Evolutionary conservation across 1,139 yeast species (phyloP).

Genomic region (Ogataea hybrid): DNA sequence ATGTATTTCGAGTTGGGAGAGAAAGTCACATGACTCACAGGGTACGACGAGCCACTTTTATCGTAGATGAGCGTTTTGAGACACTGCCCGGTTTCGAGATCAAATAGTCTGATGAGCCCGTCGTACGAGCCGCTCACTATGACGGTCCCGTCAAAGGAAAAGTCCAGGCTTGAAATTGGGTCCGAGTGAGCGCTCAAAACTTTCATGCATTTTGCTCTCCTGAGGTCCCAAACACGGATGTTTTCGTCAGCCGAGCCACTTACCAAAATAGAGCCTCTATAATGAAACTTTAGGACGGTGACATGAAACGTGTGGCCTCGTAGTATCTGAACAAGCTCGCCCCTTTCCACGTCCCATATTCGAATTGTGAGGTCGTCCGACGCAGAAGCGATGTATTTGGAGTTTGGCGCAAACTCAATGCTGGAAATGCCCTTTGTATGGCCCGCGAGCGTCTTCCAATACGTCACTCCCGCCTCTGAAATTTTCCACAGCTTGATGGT

Average conservation of each 20-base stretch:
- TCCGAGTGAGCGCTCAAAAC: slow-evolving; percentile 93
- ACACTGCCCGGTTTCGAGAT: slow-evolving; percentile 87
- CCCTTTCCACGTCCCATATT: slow-evolving; percentile 60
- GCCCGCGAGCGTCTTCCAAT: slow-evolving; percentile 47
- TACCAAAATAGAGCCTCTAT: slow-evolving; percentile 73
- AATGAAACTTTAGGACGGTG: slow-evolving; percentile 66
- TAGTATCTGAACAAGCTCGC: slow-evolving; percentile 55
- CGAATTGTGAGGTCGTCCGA: slow-evolving; percentile 85
- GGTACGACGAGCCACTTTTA: slow-evolving; percentile 65
- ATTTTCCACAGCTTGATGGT: slow-evolving; percentile 43
- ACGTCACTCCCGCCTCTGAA: slow-evolving; percentile 11
- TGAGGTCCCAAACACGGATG: slow-evolving; percentile 84
- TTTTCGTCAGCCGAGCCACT: slow-evolving; percentile 92
- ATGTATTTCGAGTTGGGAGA: slow-evolving; percentile 84
- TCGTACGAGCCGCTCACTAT: slow-evolving; percentile 88
- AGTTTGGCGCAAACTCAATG: slow-evolving; percentile 72
- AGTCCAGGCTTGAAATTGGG: slow-evolving; percentile 74
- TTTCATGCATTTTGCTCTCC: slow-evolving; percentile 66
- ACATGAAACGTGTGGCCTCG: slow-evolving; percentile 87
- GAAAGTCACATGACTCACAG: slow-evolving; percentile 69
- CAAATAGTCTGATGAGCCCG: slow-evolving; percentile 75
- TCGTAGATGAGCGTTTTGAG: slow-evolving; percentile 80
- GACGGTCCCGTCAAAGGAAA: slow-evolving; percentile 78
- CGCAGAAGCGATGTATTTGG: slow-evolving; percentile 74
- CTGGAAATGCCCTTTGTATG: slow-evolving; percentile 72